Evolutionary conservation across 176 grass and related monocot genomes (phyloP).

Genomic region (Eragrostis curvula): DNA sequence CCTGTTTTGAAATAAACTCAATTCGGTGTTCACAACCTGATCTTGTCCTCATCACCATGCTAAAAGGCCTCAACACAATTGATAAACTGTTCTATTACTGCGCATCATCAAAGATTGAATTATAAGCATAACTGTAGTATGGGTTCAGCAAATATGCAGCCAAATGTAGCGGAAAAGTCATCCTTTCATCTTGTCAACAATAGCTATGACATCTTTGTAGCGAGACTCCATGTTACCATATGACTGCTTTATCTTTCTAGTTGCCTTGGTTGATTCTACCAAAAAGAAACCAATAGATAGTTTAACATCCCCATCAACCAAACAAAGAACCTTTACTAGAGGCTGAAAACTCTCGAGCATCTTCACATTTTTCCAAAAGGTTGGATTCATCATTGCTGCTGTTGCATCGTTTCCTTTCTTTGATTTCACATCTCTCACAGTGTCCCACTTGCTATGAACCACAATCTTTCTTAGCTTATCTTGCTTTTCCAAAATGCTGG

Average conservation of each 20-base stretch:
- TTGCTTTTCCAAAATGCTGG: no score
- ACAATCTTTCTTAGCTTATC: neutral
- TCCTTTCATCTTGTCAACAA: neutral
- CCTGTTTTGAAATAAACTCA: neutral
- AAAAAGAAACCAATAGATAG: neutral
- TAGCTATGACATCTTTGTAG: neutral
- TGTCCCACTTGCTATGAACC: neutral
- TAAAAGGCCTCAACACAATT: slow-evolving; percentile 2
- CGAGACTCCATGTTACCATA: neutral
- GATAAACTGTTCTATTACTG: neutral
- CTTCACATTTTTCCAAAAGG: neutral
- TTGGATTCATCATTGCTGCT: neutral
- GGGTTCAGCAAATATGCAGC: neutral
- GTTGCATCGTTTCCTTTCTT: neutral
- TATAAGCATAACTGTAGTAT: neutral
- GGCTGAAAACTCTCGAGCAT: neutral
- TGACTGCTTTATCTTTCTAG: neutral
- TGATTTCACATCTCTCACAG: neutral
- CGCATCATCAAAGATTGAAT: neutral
- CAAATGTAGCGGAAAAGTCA: neutral
- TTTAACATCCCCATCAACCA: slow-evolving; percentile 12
- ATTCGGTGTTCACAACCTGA: neutral
- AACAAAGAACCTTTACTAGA: neutral
- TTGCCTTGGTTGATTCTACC: neutral
- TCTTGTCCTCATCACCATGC: neutral